These are phyloP conservation scores for Pythium phragmitis DNA, from an alignment of 352 stramenopile species.

Conservation along the genomic window DNA sequence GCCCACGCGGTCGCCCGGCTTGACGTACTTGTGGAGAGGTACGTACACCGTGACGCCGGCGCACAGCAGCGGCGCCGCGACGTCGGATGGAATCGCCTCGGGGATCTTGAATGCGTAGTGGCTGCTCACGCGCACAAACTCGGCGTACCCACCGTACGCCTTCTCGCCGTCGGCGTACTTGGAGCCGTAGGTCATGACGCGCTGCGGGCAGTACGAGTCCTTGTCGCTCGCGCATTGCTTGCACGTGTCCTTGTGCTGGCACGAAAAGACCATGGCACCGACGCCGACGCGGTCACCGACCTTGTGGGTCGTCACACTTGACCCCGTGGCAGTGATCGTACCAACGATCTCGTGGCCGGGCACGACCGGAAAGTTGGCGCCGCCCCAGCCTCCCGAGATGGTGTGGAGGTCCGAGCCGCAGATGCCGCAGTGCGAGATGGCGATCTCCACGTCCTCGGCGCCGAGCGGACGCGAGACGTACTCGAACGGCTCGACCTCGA, in stretches of 20 bases:
- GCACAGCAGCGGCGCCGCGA: not conserved
- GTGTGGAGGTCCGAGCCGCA: not conserved
- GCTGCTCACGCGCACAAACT: not conserved
- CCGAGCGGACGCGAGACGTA: not conserved
- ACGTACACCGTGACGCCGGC: not conserved
- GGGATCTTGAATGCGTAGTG: not conserved
- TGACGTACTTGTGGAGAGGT: conserved; percentile 4
- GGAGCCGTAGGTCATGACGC: not conserved
- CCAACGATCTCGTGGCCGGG: not conserved
- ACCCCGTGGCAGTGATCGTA: not conserved
- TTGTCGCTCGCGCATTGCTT: not conserved
- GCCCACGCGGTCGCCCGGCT: conserved; percentile 36
- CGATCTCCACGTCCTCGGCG: not conserved
- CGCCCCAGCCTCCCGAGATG: not conserved
- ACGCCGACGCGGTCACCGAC: not conserved
- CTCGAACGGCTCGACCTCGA: not conserved
- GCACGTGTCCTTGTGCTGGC: not conserved
- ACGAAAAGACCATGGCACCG: not conserved
- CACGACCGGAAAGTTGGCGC: not conserved
- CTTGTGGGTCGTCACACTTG: not conserved
- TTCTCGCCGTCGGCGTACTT: not conserved
- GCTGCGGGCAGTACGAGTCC: not conserved
- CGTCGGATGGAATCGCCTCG: not conserved
- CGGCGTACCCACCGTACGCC: not conserved
- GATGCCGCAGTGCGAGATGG: not conserved